Evolutionary conservation across 257 asterid genomes (phyloP).

Genomic region (Apocynum venetum): DNA sequence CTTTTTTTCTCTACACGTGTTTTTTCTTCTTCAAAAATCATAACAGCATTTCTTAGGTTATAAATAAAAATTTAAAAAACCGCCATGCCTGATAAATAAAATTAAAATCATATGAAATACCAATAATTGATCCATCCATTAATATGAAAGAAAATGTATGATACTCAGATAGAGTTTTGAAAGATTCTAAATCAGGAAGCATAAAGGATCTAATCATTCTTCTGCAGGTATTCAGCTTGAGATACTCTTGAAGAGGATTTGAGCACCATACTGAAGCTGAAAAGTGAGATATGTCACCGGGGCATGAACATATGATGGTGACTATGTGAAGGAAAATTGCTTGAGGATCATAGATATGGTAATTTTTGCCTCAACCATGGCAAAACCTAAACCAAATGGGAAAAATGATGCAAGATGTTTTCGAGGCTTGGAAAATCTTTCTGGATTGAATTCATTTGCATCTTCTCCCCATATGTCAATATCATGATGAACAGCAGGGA

Average conservation of each 20-base stretch:
- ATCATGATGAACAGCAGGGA: constrained; percentile 30
- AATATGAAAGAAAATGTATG: too few species aligned
- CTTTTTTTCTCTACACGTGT: too few species aligned
- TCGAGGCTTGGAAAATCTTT: constrained; percentile 23
- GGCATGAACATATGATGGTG: constrained; percentile 34
- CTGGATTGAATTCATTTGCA: constrained; percentile 39
- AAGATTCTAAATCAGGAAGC: too few species aligned
- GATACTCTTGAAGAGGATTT: constrained; percentile 17
- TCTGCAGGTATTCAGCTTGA: background rate
- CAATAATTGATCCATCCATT: too few species aligned
- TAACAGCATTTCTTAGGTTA: too few species aligned
- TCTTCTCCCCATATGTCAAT: constrained; percentile 35
- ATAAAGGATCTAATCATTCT: too few species aligned
- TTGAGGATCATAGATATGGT: constrained; percentile 26
- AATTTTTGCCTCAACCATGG: constrained; percentile 29
- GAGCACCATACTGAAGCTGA: constrained; percentile 35
- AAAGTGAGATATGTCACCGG: constrained; percentile 22
- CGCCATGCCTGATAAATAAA: too few species aligned
- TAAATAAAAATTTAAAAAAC: too few species aligned
- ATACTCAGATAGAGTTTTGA: too few species aligned
- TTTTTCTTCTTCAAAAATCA: too few species aligned
- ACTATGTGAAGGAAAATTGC: constrained; percentile 12
- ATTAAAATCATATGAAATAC: too few species aligned
- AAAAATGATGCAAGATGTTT: constrained; percentile 30
- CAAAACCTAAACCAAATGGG: constrained; percentile 35